Evolutionary conservation across 2,329 filamentous ascomycete genomes (phyloP), one percentile per base, ranked within the genome.

Genomic region (Stylonectria norvegica): DNA sequence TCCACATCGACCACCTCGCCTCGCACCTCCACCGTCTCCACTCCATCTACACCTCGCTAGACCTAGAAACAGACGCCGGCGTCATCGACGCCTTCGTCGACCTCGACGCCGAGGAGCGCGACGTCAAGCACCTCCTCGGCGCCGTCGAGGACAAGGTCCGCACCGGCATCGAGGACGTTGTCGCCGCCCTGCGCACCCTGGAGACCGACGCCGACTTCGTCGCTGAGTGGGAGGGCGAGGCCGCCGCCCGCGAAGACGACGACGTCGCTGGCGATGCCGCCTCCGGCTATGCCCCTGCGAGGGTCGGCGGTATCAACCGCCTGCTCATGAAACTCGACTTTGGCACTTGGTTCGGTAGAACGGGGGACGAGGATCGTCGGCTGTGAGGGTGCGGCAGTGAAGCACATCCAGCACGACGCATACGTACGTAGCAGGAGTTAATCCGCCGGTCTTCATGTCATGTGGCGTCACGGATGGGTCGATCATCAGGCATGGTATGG

Each of bases 311-410:
- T 1, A 80, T 96, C 32, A 89, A 95, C 67, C 74, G 86, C 43
- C 65, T 96, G 59, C 64, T 96, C 59, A 95, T 95, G 88, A 95
- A 95, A 70, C 69, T 96, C 54, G 89, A 95, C 57, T 80, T 81
- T 61, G 78, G 77, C 15, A 74, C 66, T 38, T 81, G 76, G 77
- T 74, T 78, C 48, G 69, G 62, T 5, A 57, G 61, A 22, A 43
- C 52, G 37, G 55, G 55, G 32, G 54, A 55, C n/a, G 49, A 50
- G 35, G 36, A 50, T 5, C 27, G 12, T 8, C 5, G 27, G 6
- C 25, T 5, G 27, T 20, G 20, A 33, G 22, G 18, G 33, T 20
- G 38, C 34, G 14, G 25, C n/a, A 14, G 27, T n/a, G 22, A 25
- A 12, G 22, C 7, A 25, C 7, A 25, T 25, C 22, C 22, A 12